Conservation (phyloP, 768 basidiomycete genomes). For the Boletellus sp. region DNA sequence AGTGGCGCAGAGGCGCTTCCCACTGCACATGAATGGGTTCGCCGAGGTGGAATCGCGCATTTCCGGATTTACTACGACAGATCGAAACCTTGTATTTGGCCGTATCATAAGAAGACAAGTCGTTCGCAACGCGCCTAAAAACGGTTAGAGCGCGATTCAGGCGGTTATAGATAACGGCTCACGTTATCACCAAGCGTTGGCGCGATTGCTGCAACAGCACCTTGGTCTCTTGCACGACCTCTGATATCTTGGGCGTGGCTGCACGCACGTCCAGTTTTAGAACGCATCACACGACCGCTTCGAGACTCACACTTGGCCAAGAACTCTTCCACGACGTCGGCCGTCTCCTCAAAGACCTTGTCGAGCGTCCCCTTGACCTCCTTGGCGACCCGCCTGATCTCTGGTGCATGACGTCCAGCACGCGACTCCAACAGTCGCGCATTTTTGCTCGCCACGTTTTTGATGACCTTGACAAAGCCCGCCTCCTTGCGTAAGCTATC, state of each 20-base stretch:
- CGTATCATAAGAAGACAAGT: slow-evolving; percentile 76
- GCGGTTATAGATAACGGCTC: slow-evolving; percentile 28
- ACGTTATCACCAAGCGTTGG: slow-evolving; percentile 92
- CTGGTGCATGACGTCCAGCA: slow-evolving; percentile 79
- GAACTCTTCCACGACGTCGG: slow-evolving; percentile 91
- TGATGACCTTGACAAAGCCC: slow-evolving; percentile 97
- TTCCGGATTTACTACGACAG: slow-evolving; percentile 48
- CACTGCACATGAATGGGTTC: slow-evolving; percentile 85
- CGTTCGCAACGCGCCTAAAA: slow-evolving; percentile 71
- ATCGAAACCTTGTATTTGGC: slow-evolving; percentile 72
- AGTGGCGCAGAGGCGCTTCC: slow-evolving; percentile 84
- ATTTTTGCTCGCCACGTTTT: slow-evolving; percentile 84
- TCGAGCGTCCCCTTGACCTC: slow-evolving; percentile 95
- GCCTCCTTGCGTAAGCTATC: slow-evolving; percentile 92
- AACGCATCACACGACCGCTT: background rate
- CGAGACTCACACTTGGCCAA: slow-evolving; percentile 78
- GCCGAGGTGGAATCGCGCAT: slow-evolving; percentile 78
- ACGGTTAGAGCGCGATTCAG: background rate
- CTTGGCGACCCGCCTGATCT: slow-evolving; percentile 76
- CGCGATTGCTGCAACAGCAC: slow-evolving; percentile 85
- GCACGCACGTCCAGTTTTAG: slow-evolving; percentile 9
- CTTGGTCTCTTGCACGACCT: slow-evolving; percentile 92
- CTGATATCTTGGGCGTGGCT: slow-evolving; percentile 88
- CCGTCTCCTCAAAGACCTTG: slow-evolving; percentile 92
- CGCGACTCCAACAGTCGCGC: slow-evolving; percentile 69